phyloP scores from a whole-genome alignment of 2,329 filamentous ascomycete genomes.

The Magnaporthiopsis rhizophila region DNA sequence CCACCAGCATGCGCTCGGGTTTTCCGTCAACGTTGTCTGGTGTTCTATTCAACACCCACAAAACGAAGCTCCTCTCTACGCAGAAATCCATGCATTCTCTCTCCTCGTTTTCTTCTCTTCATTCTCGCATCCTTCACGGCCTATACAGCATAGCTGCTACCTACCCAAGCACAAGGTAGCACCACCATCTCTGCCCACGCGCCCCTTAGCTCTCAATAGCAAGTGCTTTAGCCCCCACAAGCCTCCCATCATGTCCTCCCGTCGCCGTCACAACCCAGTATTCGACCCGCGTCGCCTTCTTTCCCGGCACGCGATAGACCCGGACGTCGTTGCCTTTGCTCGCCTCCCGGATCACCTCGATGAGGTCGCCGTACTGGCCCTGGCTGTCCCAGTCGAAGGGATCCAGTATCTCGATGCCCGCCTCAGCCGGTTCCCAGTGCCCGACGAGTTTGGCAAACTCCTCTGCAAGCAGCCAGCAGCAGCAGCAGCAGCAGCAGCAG shows the following conservation, averaged over 20 bases:
- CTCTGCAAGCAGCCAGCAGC: constrained; percentile 32
- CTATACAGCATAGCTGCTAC: no score
- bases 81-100: background rate
- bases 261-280: constrained; percentile 71
- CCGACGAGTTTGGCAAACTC: constrained; percentile 63
- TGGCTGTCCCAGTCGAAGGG: constrained; percentile 65
- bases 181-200: no score
- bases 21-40: background rate
- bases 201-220: constrained; percentile 59
- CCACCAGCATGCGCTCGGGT: background rate
- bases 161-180: no score
- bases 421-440: constrained; percentile 43
- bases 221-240: constrained; percentile 74
- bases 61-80: background rate
- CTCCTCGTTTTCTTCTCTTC: background rate
- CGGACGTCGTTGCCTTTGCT: constrained; percentile 59
- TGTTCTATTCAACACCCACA: background rate
- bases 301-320: constrained; percentile 59
- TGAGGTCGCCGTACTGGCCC: constrained; percentile 60
- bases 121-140: background rate
- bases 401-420: constrained; percentile 57
- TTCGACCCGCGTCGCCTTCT: constrained; percentile 57
- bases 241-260: constrained; percentile 42
- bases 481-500: background rate
- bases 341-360: constrained; percentile 60